Evolutionary conservation across 78 protist genomes (phyloP).

Genomic region (slime mould (Dictyostelium discoideum)): dicty_2.7 NC_007088.5:5005001-5005500

Average conservation of each 20-base stretch:
- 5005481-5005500: no score
- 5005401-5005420: no score
- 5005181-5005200: conserved; percentile 59
- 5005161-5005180: conserved; percentile 72
- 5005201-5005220: no score
- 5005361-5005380: no score
- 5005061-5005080: not conserved
- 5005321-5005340: not conserved
- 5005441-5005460: not conserved
- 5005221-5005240: no score
- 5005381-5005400: no score
- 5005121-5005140: conserved; percentile 78
- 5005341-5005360: not conserved
- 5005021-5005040: conserved; percentile 65
- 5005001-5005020: not conserved
- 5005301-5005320: not conserved
- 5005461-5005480: no score
- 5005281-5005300: not conserved
- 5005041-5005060: not conserved
- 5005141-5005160: conserved; percentile 20
- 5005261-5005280: not conserved
- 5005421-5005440: not conserved
- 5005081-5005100: no score
- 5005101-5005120: not conserved
- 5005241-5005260: no score